phyloP scores from a whole-genome alignment of 371 early-diverging fungal species.

The Batrachochytrium dendrobatidis region DNA sequence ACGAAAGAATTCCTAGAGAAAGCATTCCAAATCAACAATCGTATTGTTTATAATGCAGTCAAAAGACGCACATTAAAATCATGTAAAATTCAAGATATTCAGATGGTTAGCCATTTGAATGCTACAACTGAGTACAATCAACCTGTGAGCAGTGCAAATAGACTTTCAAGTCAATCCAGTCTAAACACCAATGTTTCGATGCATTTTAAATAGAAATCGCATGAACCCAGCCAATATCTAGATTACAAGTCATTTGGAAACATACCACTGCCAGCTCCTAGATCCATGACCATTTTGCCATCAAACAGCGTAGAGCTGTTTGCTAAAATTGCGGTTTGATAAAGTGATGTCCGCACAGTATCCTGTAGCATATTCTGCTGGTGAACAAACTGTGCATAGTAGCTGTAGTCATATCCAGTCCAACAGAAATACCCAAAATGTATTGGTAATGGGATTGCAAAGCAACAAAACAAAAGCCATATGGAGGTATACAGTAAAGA shows the following conservation, averaged over 20 bases:
- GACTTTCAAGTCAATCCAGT: not conserved
- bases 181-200: not conserved
- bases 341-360: conserved; percentile 87
- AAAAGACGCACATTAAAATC: not conserved
- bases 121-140: not conserved
- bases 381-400: conserved; percentile 93
- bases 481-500: too few species aligned
- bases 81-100: not conserved
- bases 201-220: too few species aligned
- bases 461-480: too few species aligned
- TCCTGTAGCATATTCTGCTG: conserved; percentile 99
- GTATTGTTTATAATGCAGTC: not conserved
- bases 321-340: conserved; percentile 78
- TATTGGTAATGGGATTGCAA: too few species aligned
- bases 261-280: conserved; percentile 77
- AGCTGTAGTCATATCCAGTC: conserved; percentile 38
- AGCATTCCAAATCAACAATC: not conserved
- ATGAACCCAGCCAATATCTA: too few species aligned
- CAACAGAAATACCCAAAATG: too few species aligned
- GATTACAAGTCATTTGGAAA: not conserved
- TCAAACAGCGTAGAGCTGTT: conserved; percentile 67
- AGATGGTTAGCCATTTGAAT: not conserved
- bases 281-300: conserved; percentile 83
- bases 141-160: not conserved
- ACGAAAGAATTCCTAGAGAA: conserved; percentile 81